Conservation (phyloP, 1,284 basidiomycete genomes). For the Leccinum angustisporum region DNA sequence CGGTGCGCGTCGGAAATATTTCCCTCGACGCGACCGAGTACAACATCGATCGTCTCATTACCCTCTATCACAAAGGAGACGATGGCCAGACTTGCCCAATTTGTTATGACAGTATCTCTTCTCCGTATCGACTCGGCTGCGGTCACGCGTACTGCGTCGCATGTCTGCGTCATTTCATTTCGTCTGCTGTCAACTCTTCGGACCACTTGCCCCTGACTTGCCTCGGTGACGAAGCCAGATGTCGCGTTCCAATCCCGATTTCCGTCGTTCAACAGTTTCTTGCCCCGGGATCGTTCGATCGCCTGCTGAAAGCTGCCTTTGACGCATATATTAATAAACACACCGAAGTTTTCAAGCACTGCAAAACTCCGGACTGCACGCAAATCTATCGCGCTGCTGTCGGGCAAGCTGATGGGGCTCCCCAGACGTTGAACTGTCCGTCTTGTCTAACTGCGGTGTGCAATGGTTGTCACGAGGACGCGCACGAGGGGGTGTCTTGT, state of each 20-base stretch:
- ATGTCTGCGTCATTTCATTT: constrained; percentile 52
- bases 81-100: constrained; percentile 45
- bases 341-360: constrained; percentile 49
- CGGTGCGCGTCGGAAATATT: constrained; percentile 43
- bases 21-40: constrained; percentile 36
- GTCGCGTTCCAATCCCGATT: constrained; percentile 48
- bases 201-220: constrained; percentile 52
- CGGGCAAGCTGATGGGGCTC: constrained; percentile 17
- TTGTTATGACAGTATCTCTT: constrained; percentile 46
- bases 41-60: constrained; percentile 44
- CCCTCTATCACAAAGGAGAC: constrained; percentile 35
- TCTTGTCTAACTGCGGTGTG: constrained; percentile 55
- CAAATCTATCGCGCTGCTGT: constrained; percentile 47
- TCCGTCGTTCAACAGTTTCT: constrained; percentile 50
- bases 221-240: constrained; percentile 50
- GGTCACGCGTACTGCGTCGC: constrained; percentile 53
- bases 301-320: constrained; percentile 47
- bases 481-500: constrained; percentile 54
- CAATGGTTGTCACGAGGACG: constrained; percentile 49
- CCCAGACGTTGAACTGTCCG: constrained; percentile 42
- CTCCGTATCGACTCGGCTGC: constrained; percentile 49
- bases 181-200: constrained; percentile 40
- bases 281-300: constrained; percentile 41
- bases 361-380: constrained; percentile 55
- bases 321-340: constrained; percentile 43